Base-by-base conservation (phyloP, 768 basidiomycete species). In the Sarcodon aspratus region DNA sequence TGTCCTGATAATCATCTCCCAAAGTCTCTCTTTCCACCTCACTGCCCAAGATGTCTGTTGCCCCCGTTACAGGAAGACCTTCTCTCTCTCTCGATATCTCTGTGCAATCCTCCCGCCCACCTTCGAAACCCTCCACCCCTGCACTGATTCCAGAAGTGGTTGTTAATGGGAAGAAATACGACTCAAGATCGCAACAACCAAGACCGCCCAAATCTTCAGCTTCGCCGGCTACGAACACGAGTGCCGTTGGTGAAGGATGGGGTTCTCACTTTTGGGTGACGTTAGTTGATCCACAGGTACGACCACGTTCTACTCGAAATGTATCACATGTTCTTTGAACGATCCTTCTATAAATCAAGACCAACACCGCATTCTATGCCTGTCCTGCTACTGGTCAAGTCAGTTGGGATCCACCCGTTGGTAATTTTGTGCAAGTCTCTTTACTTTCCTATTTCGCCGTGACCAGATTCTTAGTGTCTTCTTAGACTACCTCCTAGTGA, bases 211-310 rank as follows among this genome's bases (percentile, higher is more conserved):
- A 50, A 21, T 47, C 52, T 4, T 49, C 54, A 11, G 13, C 46
- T 10, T 47, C 44, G 38, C 50, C 55, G n/a, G n/a, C n/a, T n/a
- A n/a, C n/a, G 13, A 47, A 55, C 0, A 46, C 48, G 10, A 32
- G 15, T 7, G 18, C n/a, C 37, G 15, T 38, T 7, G 50, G 46
- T 31, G 48, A 54, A 9, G 61, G 60, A 36, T 93, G 90, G 90
- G 90, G 89, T 5, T 78, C 85, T 27, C 83, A 91, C 63, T 95
- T 96, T 61, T 96, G 93, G 93, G 89, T 95, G 7, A 94, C 93
- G 6, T 72, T 95, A 47, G 76, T 85, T 44, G 92, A 96, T 72
- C 93, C 93, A 27, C 80, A 87, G 74, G 92, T 87, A 61, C 55
- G 74, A 73, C 38, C 49, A 45, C 51, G 12, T 44, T 47, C 47